phyloP scores from a whole-genome alignment of 257 asterid species.

The Haberlea rhodopensis region DNA sequence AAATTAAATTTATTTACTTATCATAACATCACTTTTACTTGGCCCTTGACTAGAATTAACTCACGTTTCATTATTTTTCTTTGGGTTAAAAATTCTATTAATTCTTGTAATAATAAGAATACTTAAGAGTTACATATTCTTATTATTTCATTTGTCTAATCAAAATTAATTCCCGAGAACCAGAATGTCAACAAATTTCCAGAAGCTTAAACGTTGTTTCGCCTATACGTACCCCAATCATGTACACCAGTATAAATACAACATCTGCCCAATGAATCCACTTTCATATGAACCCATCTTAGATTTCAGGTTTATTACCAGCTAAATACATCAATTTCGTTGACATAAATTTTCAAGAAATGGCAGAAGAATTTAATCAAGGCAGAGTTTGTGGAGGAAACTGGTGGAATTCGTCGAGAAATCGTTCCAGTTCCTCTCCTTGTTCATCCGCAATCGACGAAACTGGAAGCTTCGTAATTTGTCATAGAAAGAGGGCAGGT shows the following conservation, averaged over 20 bases:
- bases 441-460: slow-evolving; percentile 48
- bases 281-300: not conserved
- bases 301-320: not conserved
- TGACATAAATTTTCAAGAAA: not conserved
- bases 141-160: too few relatives aligned
- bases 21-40: too few relatives aligned
- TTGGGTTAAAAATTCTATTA: too few relatives aligned
- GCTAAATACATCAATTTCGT: not conserved
- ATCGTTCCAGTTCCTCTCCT: slow-evolving; percentile 49
- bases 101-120: too few relatives aligned
- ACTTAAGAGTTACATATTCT: too few relatives aligned
- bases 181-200: too few relatives aligned
- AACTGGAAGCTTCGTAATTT: slow-evolving; percentile 38
- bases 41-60: too few relatives aligned
- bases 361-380: slow-evolving; percentile 57
- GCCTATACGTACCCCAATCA: not conserved
- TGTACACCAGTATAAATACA: not conserved
- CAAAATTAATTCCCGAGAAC: too few relatives aligned
- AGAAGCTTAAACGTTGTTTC: too few relatives aligned
- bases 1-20: too few relatives aligned
- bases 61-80: too few relatives aligned
- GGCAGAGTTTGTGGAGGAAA: slow-evolving; percentile 60
- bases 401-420: slow-evolving; percentile 63
- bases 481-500: too few relatives aligned
- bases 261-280: not conserved